Evolutionary conservation across 2,329 filamentous ascomycete species (phyloP).

Genomic region (Penicillium decumbens): DNA sequence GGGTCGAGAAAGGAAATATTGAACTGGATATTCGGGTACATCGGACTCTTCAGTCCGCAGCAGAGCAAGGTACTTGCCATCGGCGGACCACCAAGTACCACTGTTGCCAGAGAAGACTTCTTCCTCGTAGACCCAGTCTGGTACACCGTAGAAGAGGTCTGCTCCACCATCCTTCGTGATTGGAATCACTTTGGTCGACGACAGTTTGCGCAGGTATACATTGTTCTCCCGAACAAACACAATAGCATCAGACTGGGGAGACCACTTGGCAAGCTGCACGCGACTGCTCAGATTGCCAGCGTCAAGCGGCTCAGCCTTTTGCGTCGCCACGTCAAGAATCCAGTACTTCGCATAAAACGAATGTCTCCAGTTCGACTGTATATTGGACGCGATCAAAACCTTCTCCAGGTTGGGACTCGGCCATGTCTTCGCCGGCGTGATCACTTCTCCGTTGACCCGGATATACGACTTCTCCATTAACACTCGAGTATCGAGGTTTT

Average conservation of each 20-base stretch:
- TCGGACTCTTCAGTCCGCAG: conserved; percentile 87
- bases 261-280: conserved; percentile 85
- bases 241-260: conserved; percentile 76
- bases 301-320: conserved; percentile 72
- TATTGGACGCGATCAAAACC: conserved; percentile 73
- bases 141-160: conserved; percentile 90
- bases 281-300: conserved; percentile 59
- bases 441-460: conserved; percentile 51
- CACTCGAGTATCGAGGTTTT: conserved; percentile 55
- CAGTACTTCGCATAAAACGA: conserved; percentile 84
- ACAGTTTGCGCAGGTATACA: conserved; percentile 69
- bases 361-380: conserved; percentile 78
- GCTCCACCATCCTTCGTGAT: conserved; percentile 83
- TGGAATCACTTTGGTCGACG: conserved; percentile 57
- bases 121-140: conserved; percentile 94
- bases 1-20: conserved; percentile 86
- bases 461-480: conserved; percentile 71
- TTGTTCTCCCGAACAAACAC: conserved; percentile 93
- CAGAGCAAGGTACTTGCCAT: conserved; percentile 86
- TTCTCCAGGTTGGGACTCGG: conserved; percentile 81
- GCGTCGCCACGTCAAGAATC: conserved; percentile 82
- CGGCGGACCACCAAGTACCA: conserved; percentile 92
- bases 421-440: conserved; percentile 59
- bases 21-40: conserved; percentile 85
- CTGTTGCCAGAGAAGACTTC: conserved; percentile 76